Conservation (phyloP, 768 basidiomycete genomes). For the Kwoniella shandongensis region DNA sequence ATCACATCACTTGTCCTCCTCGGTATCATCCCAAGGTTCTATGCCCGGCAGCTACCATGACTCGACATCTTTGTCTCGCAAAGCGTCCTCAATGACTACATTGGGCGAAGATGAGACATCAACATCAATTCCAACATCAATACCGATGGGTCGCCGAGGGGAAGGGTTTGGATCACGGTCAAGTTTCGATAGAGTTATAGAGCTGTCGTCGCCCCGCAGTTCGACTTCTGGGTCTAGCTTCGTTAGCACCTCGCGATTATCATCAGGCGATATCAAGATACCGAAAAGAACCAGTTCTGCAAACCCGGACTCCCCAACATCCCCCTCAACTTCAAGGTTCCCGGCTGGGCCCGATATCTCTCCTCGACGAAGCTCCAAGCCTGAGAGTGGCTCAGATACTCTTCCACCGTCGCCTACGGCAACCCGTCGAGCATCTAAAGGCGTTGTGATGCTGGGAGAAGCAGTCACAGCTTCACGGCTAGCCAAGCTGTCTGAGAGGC, state of each 20-base stretch:
- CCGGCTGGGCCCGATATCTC: slow-evolving; percentile 2
- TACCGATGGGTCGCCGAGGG: neutral
- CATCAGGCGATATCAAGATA: neutral
- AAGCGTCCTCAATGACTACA: neutral
- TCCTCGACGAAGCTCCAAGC: slow-evolving; percentile 4
- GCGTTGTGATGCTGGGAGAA: neutral
- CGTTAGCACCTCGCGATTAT: neutral
- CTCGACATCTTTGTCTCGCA: no score
- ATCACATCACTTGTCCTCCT: slow-evolving; percentile 9
- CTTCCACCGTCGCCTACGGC: neutral
- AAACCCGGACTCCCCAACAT: neutral
- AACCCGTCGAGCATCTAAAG: neutral
- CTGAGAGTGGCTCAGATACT: neutral
- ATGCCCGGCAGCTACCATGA: neutral
- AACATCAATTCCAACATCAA: neutral
- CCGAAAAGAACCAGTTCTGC: slow-evolving; percentile 5
- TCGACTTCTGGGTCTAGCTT: neutral
- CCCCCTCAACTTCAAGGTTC: neutral
- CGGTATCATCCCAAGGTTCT: slow-evolving; percentile 6
- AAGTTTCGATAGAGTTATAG: neutral
- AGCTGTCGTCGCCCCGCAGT: neutral
- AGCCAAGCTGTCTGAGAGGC: neutral
- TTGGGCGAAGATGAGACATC: no score
- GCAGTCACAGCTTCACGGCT: neutral
- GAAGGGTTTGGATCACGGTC: neutral